Conservation (phyloP, 257 asterid species). For the Solanum tacnaense region DNA sequence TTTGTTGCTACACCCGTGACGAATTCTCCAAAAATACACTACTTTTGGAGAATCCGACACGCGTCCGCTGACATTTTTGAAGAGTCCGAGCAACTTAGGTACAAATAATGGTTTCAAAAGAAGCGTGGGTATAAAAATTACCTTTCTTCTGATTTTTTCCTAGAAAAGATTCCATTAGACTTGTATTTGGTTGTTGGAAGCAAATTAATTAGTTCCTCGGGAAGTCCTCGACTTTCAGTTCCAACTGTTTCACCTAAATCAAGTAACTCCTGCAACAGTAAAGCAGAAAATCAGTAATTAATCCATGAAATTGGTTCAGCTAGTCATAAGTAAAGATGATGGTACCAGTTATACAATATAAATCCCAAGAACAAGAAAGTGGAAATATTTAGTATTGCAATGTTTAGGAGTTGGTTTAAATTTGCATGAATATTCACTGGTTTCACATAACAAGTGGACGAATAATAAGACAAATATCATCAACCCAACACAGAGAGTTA, state of each 20-base stretch:
- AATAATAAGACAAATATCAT: not conserved
- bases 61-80: not conserved
- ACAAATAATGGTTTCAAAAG: not conserved
- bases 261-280: constrained; percentile 57
- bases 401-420: not conserved
- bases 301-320: not conserved
- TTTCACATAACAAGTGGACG: not conserved
- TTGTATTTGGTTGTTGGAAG: constrained; percentile 82
- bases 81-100: not conserved
- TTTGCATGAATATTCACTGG: not conserved
- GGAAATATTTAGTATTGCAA: not conserved
- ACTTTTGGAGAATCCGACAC: not conserved
- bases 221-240: constrained; percentile 77
- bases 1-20: not conserved
- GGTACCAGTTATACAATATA: not conserved
- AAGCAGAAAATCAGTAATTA: not conserved
- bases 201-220: constrained; percentile 58
- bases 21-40: too few relatives aligned
- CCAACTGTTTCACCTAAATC: constrained; percentile 92
- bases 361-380: not conserved
- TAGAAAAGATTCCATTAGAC: constrained; percentile 56
- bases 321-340: not conserved
- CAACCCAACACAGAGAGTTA: not conserved
- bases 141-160: constrained; percentile 73
- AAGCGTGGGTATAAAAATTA: constrained; percentile 1